A percentile compares a stretch with the other conserved stretches of the same genome.
phyloP scores from a whole-genome alignment of 768 basidiomycete genomes.

The Auricularia sp. region DNA sequence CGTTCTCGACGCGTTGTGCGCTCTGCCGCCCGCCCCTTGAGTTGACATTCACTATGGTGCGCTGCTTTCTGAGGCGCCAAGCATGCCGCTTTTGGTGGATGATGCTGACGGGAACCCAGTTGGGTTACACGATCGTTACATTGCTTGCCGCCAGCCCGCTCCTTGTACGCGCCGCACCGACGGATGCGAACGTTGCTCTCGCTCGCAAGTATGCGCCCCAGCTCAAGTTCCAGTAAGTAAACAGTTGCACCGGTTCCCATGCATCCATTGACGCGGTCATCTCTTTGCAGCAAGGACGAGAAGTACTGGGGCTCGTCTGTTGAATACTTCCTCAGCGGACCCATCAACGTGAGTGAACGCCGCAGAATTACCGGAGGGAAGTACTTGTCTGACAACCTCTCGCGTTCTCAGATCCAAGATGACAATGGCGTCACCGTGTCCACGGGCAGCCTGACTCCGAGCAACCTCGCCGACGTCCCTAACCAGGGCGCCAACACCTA shows the following conservation, averaged over 20 bases:
- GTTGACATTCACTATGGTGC: not conserved
- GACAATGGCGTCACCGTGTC: not conserved
- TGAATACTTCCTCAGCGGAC: conserved; percentile 6
- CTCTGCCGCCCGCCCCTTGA: not conserved
- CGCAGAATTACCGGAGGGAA: not conserved
- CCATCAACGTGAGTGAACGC: not conserved
- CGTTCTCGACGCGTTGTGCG: not conserved
- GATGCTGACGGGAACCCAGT: not conserved
- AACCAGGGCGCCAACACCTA: conserved; percentile 1
- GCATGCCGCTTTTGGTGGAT: not conserved
- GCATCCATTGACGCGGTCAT: too few species aligned
- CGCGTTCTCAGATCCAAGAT: not conserved
- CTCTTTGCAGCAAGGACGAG: conserved; percentile 2
- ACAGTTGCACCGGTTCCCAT: too few species aligned
- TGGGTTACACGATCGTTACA: not conserved
- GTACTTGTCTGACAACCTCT: not conserved
- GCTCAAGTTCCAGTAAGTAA: not conserved
- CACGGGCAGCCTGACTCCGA: not conserved
- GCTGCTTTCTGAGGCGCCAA: not conserved
- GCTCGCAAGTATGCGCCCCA: conserved; percentile 7
- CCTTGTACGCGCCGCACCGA: not conserved
- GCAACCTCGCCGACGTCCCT: not conserved
- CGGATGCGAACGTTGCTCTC: conserved; percentile 1
- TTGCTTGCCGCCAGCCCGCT: not conserved
- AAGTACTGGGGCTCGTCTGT: conserved; percentile 4